Evolutionary conservation across 2,329 filamentous ascomycete genomes (phyloP).

Genomic region (Alternaria consortialis): DNA sequence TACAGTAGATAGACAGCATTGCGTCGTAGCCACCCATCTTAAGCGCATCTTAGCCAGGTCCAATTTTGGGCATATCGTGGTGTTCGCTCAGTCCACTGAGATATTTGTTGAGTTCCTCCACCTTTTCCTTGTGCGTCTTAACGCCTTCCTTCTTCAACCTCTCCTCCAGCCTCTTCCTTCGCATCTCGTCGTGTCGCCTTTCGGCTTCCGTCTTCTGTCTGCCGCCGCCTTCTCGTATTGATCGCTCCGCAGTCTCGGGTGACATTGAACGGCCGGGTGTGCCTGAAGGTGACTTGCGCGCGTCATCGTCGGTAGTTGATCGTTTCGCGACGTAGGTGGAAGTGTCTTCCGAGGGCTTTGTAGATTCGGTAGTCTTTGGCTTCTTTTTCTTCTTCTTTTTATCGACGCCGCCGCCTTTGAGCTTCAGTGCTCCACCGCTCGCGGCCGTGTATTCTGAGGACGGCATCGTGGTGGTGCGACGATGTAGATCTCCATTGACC

Average conservation of each 20-base stretch:
- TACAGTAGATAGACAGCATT: neutral
- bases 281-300: constrained; percentile 29
- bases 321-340: constrained; percentile 33
- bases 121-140: constrained; percentile 96
- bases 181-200: constrained; percentile 78
- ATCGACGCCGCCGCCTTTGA: constrained; percentile 76
- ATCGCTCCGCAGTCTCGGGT: constrained; percentile 41
- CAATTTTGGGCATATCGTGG: constrained; percentile 82
- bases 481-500: constrained; percentile 5
- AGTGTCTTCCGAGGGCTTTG: constrained; percentile 18
- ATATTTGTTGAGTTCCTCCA: constrained; percentile 95
- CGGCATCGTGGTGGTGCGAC: constrained; percentile 62
- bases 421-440: constrained; percentile 78
- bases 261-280: constrained; percentile 46
- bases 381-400: constrained; percentile 70
- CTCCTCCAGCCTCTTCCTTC: constrained; percentile 82
- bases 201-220: constrained; percentile 84
- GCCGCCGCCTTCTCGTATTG: constrained; percentile 38
- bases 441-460: constrained; percentile 77
- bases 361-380: constrained; percentile 42
- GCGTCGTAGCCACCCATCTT: neutral
- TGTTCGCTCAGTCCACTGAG: constrained; percentile 92
- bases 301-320: constrained; percentile 11
- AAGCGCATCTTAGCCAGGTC: constrained; percentile 60
- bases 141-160: constrained; percentile 82